These are phyloP conservation scores for Podaxis sp. DNA, from an alignment of 768 basidiomycete species.

Conservation along the genomic window DNA sequence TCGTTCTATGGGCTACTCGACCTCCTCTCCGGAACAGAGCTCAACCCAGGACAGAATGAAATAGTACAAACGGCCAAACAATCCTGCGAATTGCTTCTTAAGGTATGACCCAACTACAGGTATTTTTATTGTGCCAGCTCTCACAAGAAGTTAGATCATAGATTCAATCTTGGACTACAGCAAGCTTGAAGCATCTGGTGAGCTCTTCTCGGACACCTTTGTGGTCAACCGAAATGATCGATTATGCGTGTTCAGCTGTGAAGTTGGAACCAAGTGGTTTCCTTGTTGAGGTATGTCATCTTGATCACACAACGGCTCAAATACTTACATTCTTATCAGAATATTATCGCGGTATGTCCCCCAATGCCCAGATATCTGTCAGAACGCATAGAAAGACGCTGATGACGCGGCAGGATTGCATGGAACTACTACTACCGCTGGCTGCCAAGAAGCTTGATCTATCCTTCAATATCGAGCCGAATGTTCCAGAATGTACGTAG, in stretches of 20 bases:
- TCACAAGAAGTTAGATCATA: constrained; percentile 53
- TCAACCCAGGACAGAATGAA: constrained; percentile 68
- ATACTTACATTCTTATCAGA: constrained; percentile 30
- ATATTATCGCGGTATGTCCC: constrained; percentile 59
- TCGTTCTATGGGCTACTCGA: constrained; percentile 79
- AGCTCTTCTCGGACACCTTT: constrained; percentile 2
- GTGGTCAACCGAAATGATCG: too few relatives aligned
- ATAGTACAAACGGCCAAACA: constrained; percentile 83
- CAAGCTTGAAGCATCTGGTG: constrained; percentile 75
- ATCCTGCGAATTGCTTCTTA: constrained; percentile 72
- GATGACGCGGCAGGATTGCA: constrained; percentile 53
- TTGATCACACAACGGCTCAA: background rate
- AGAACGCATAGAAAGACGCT: constrained; percentile 1
- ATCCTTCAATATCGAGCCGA: constrained; percentile 67
- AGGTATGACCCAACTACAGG: constrained; percentile 35
- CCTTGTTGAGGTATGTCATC: constrained; percentile 51
- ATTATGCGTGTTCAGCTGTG: constrained; percentile 41
- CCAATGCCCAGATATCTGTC: background rate
- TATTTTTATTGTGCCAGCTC: constrained; percentile 4
- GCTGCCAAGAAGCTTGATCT: constrained; percentile 74
- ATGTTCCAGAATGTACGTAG: constrained; percentile 61
- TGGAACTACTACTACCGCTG: constrained; percentile 75
- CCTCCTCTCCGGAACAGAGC: constrained; percentile 68
- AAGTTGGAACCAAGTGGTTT: constrained; percentile 71
- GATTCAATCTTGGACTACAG: constrained; percentile 80